A percentile compares a stretch with the other conserved stretches of the same genome.
Evolutionary conservation across 1,139 yeast genomes (phyloP).

Genomic region (Kodamaea derodonti): DNA sequence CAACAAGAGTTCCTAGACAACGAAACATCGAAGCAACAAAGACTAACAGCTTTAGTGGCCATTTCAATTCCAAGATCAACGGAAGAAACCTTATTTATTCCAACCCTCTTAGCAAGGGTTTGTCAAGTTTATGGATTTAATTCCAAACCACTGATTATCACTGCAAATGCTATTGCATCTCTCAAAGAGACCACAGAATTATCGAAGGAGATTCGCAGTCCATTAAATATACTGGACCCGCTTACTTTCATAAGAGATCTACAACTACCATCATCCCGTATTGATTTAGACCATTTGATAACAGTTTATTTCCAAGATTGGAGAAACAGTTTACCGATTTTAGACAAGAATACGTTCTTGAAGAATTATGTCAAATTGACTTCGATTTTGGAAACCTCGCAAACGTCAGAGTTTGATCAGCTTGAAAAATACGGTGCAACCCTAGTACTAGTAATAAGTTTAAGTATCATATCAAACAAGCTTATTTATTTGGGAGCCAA

Average conservation of each 20-base stretch:
- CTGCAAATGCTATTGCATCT: conserved; percentile 68
- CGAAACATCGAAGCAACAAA: conserved; percentile 44
- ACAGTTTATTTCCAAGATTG: conserved; percentile 73
- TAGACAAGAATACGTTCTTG: conserved; percentile 64
- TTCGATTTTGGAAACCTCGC: conserved; percentile 32
- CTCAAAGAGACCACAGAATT: conserved; percentile 45
- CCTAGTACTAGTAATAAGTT: conserved; percentile 52
- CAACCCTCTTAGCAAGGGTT: conserved; percentile 63
- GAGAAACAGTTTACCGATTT: conserved; percentile 66
- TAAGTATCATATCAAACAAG: conserved; percentile 51
- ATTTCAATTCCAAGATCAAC: conserved; percentile 73
- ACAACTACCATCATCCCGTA: conserved; percentile 48
- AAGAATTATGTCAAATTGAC: conserved; percentile 50
- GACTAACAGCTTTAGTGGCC: conserved; percentile 64
- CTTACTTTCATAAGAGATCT: conserved; percentile 41
- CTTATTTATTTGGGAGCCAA: conserved; percentile 17
- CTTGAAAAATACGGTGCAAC: conserved; percentile 61
- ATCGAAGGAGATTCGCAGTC: neutral
- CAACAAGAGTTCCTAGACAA: conserved; percentile 20
- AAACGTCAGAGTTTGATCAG: conserved; percentile 24
- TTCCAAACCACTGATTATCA: conserved; percentile 61
- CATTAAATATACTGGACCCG: conserved; percentile 20
- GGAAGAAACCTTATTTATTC: conserved; percentile 71
- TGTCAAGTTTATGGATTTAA: conserved; percentile 69
- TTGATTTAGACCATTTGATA: conserved; percentile 54